These are phyloP conservation scores for Leucocoprinus leucothites DNA, from an alignment of 768 basidiomycete genomes.

Conservation along the genomic window DNA sequence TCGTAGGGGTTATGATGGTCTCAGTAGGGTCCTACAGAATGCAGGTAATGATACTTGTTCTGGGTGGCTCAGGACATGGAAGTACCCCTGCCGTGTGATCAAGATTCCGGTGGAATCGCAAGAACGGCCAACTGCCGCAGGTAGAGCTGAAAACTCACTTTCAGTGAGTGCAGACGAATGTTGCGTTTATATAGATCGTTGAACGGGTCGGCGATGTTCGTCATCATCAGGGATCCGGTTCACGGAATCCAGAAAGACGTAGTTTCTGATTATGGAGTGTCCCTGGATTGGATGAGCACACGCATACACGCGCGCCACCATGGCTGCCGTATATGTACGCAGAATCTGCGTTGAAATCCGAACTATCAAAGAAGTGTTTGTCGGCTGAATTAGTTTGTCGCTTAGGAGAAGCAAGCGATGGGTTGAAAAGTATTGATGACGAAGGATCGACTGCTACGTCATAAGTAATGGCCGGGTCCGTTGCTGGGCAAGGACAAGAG, in stretches of 20 bases:
- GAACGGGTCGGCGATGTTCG: neutral
- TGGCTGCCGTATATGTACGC: neutral
- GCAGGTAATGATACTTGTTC: neutral
- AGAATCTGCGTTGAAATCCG: neutral
- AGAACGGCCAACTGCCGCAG: neutral
- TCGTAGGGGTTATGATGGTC: neutral
- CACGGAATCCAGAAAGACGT: neutral
- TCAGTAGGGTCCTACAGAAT: conserved; percentile 7
- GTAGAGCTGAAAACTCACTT: too few species aligned
- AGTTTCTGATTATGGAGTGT: neutral
- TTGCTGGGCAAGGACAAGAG: neutral
- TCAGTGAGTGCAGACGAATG: neutral
- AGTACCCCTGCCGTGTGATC: neutral
- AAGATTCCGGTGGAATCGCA: neutral
- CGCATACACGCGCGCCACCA: neutral
- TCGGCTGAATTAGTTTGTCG: conserved; percentile 1
- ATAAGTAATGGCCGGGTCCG: neutral
- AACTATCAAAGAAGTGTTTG: neutral
- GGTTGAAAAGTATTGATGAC: neutral
- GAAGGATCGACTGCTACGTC: conserved; percentile 2
- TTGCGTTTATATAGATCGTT: too few species aligned
- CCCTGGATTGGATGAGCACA: conserved; percentile 3
- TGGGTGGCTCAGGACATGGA: neutral
- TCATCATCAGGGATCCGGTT: conserved; percentile 1
- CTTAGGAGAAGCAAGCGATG: neutral